These are phyloP conservation scores for Aspergillus tubingensis DNA, from an alignment of 2,329 filamentous ascomycete genomes.

Conservation along the genomic window DNA sequence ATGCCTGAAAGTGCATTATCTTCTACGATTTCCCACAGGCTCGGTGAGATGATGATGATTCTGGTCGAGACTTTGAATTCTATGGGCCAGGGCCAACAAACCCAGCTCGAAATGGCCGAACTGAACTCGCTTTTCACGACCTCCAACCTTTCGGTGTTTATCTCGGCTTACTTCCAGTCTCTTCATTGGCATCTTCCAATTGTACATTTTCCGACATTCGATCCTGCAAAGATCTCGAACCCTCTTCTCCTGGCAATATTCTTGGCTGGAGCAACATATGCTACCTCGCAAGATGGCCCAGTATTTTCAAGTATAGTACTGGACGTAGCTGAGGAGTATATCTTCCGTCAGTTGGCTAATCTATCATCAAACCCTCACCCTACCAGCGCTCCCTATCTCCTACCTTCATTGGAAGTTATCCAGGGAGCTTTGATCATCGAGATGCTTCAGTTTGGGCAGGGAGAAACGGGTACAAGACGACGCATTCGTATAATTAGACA, in stretches of 20 bases:
- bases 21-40: conserved; percentile 26
- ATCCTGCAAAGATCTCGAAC: conserved; percentile 29
- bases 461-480: conserved; percentile 29
- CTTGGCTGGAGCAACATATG: conserved; percentile 31
- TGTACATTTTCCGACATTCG: conserved; percentile 35
- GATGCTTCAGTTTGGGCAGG: conserved; percentile 36
- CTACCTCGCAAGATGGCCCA: conserved; percentile 21
- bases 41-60: conserved; percentile 28
- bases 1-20: conserved; percentile 14
- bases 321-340: conserved; percentile 33
- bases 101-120: conserved; percentile 20
- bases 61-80: conserved; percentile 33
- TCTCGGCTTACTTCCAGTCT: conserved; percentile 34
- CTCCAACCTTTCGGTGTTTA: conserved; percentile 30
- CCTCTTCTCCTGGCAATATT: conserved; percentile 31
- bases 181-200: conserved; percentile 36
- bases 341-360: conserved; percentile 29
- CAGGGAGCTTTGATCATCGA: conserved; percentile 35
- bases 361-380: conserved; percentile 17
- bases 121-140: conserved; percentile 26
- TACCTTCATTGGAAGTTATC: conserved; percentile 26
- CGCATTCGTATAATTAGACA: conserved; percentile 36
- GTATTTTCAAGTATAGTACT: conserved; percentile 25
- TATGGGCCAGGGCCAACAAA: conserved; percentile 16
- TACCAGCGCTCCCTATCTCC: conserved; percentile 4